A percentile compares a stretch with the other conserved stretches of the same genome.
These are phyloP conservation scores for Lodderomyces beijingensis DNA, from an alignment of 1,139 yeast genomes.

Conservation along the genomic window DNA sequence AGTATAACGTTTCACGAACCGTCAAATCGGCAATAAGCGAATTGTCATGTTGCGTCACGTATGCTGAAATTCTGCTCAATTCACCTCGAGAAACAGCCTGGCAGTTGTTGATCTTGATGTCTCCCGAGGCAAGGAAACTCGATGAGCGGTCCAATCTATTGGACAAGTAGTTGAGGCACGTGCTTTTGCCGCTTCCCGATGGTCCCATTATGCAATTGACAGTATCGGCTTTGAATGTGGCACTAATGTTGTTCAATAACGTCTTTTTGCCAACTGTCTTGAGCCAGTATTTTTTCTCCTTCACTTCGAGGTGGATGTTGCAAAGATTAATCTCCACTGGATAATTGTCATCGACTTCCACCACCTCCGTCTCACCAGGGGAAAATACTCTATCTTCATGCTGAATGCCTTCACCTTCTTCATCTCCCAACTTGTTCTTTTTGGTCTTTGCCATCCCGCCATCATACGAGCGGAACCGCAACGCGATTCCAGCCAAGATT, in stretches of 20 bases:
- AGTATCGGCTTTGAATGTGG: conserved; percentile 54
- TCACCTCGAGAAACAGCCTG: conserved; percentile 38
- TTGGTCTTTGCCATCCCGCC: conserved; percentile 47
- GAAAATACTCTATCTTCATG: too few species aligned
- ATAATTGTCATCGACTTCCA: neutral
- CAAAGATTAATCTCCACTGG: conserved; percentile 17
- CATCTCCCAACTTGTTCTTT: conserved; percentile 30
- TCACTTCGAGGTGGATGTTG: conserved; percentile 19
- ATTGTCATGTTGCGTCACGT: conserved; percentile 78
- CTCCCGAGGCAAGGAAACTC: conserved; percentile 18
- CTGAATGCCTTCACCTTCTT: conserved; percentile 15
- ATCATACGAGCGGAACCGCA: conserved; percentile 48
- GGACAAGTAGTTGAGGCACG: conserved; percentile 63
- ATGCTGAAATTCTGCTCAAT: conserved; percentile 52
- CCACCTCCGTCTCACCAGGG: too few species aligned
- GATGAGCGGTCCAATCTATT: conserved; percentile 48
- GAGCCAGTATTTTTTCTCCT: conserved; percentile 6
- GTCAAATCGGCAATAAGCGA: conserved; percentile 67
- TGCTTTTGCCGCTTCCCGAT: conserved; percentile 82
- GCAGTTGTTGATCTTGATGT: conserved; percentile 15
- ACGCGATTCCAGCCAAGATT: conserved; percentile 41
- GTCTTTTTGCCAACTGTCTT: conserved; percentile 8
- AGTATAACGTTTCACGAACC: conserved; percentile 69
- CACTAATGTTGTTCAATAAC: conserved; percentile 46
- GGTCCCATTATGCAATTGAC: conserved; percentile 90